Percentiles rank a stretch among this genome's conserved stretches.
These are phyloP conservation scores for Pterulicium gracile DNA, from an alignment of 1,284 basidiomycete genomes.

Conservation along the genomic window DNA sequence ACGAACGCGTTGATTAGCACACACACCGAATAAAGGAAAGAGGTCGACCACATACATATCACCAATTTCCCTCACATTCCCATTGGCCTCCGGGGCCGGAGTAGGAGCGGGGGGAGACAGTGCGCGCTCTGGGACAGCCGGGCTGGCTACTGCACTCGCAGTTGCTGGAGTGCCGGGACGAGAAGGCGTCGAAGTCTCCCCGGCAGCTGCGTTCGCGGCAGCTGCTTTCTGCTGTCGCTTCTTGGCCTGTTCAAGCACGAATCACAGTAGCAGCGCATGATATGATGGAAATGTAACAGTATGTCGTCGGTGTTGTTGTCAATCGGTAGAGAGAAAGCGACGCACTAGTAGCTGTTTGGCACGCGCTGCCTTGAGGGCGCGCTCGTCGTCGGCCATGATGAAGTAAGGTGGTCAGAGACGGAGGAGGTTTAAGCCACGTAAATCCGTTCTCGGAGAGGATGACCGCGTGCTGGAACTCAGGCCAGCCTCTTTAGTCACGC, in stretches of 20 bases:
- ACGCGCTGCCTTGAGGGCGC: constrained; percentile 68
- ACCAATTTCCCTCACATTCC: constrained; percentile 24
- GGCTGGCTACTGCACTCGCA: not conserved
- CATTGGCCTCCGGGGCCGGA: not conserved
- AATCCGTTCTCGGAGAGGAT: too few species aligned
- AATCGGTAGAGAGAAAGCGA: not conserved
- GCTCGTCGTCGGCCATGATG: constrained; percentile 48
- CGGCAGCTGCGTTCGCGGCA: constrained; percentile 19
- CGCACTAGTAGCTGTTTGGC: constrained; percentile 61
- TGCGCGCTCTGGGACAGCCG: not conserved
- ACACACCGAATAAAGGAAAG: not conserved
- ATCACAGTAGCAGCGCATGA: not conserved
- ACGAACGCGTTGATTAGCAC: not conserved
- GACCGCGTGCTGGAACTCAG: too few species aligned
- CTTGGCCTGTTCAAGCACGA: constrained; percentile 43
- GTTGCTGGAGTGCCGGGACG: not conserved
- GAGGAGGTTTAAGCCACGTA: too few species aligned
- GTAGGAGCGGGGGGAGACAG: not conserved
- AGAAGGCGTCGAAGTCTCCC: constrained; percentile 18
- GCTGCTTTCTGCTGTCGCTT: constrained; percentile 61
- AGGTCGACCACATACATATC: constrained; percentile 35
- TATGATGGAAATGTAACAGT: too few species aligned
- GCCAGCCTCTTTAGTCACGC: too few species aligned
- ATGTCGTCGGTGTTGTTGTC: too few species aligned
- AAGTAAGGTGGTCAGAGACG: too few species aligned